These are phyloP conservation scores for Fusarium albosuccineum DNA, from an alignment of 2,329 filamentous ascomycete species.

Conservation along the genomic window DNA sequence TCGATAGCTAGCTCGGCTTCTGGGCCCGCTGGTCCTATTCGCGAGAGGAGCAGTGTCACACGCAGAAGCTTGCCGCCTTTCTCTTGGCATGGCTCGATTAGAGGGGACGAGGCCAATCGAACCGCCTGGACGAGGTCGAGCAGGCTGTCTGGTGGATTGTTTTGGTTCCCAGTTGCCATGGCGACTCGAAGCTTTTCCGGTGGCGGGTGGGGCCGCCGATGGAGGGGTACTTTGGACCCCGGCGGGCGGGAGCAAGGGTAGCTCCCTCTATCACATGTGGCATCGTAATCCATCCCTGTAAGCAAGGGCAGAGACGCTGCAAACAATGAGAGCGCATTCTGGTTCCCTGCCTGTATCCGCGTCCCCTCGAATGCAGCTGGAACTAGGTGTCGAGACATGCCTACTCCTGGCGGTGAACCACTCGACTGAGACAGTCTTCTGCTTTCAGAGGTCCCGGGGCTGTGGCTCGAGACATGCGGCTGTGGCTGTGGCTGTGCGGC, in stretches of 20 bases:
- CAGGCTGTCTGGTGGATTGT: constrained; percentile 23
- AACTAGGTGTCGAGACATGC: no score
- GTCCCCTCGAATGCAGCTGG: no score
- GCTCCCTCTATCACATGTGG: constrained; percentile 28
- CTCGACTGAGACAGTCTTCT: not conserved
- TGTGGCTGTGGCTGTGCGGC: constrained; percentile 33
- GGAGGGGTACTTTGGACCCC: constrained; percentile 23
- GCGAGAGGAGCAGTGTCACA: constrained; percentile 11
- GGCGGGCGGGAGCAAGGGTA: constrained; percentile 24
- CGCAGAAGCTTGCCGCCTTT: constrained; percentile 29
- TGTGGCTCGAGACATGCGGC: constrained; percentile 24
- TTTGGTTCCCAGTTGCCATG: constrained; percentile 29
- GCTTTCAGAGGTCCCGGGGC: constrained; percentile 3
- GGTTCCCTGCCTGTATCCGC: not conserved
- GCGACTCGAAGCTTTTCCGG: constrained; percentile 17
- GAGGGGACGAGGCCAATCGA: constrained; percentile 11
- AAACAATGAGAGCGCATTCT: not conserved
- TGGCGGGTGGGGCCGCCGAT: constrained; percentile 28
- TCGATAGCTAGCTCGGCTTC: constrained; percentile 14
- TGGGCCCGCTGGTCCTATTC: constrained; percentile 24
- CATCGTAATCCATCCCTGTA: not conserved
- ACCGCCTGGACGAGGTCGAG: not conserved
- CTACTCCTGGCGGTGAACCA: not conserved
- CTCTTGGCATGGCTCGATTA: constrained; percentile 17
- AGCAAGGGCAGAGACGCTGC: not conserved